phyloP scores from a whole-genome alignment of 179 eudicot genomes.

The Sideroxylon spinosum region DNA sequence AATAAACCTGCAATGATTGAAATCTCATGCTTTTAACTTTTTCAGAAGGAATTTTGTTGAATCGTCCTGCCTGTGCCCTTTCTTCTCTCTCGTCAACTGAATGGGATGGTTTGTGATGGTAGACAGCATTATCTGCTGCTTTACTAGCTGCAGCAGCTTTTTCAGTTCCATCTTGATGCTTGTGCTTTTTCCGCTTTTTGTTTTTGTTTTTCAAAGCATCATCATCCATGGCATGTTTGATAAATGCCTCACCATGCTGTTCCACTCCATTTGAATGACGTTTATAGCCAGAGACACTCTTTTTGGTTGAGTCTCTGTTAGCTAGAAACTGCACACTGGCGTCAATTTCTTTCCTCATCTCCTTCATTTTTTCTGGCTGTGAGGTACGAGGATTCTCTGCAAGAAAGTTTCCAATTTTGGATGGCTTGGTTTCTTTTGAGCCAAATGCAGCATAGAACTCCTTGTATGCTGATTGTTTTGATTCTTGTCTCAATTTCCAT shows the following conservation, averaged over 20 bases:
- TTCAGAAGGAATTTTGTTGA: slow-evolving; percentile 14
- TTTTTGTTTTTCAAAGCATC: slow-evolving; percentile 19
- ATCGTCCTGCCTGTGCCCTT: slow-evolving; percentile 30
- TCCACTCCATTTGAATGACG: slow-evolving; percentile 21
- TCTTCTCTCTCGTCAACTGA: slow-evolving; percentile 29
- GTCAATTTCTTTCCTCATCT: slow-evolving; percentile 79
- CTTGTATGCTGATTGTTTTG: slow-evolving; percentile 40
- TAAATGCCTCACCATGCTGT: not conserved
- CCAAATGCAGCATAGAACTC: slow-evolving; percentile 43
- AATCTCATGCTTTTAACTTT: slow-evolving; percentile 25
- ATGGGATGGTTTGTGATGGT: not conserved
- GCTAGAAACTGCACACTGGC: slow-evolving; percentile 31
- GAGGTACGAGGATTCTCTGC: slow-evolving; percentile 21
- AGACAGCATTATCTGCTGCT: not conserved
- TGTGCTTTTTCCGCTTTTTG: slow-evolving; percentile 21
- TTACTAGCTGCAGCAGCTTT: slow-evolving; percentile 11
- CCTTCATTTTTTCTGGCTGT: slow-evolving; percentile 49
- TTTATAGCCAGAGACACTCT: slow-evolving; percentile 28
- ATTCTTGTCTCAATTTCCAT: slow-evolving; percentile 47
- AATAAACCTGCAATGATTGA: slow-evolving; percentile 6
- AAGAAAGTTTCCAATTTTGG: slow-evolving; percentile 28
- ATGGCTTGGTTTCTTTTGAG: slow-evolving; percentile 26
- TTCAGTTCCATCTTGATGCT: slow-evolving; percentile 19
- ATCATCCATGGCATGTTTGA: slow-evolving; percentile 17
- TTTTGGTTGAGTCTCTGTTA: slow-evolving; percentile 26